These are phyloP conservation scores for Sideroxylon spinosum DNA, from an alignment of 179 eudicot species.

Conservation along the genomic window DNA sequence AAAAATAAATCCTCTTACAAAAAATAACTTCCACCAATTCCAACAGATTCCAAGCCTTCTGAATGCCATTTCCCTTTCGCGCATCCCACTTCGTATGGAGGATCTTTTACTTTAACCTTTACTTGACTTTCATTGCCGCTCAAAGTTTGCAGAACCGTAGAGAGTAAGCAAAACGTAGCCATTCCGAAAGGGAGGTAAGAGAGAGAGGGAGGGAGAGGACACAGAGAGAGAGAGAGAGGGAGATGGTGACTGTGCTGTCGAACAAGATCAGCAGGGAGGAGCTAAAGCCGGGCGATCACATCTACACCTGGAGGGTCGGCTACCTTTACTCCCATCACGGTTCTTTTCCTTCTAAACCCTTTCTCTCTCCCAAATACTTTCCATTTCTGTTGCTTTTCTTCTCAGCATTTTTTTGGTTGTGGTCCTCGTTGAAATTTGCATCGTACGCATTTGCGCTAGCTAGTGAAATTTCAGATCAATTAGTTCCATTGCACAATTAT, in stretches of 20 bases:
- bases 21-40: too few species aligned
- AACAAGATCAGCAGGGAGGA: conserved; percentile 20
- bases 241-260: conserved; percentile 18
- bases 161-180: not conserved
- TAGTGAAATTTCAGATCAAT: not conserved
- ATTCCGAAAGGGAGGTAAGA: not conserved
- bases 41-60: too few species aligned
- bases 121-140: too few species aligned
- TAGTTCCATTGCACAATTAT: not conserved
- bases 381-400: not conserved
- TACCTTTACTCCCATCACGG: conserved; percentile 23
- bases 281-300: conserved; percentile 22
- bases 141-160: not conserved
- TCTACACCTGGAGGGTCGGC: conserved; percentile 23
- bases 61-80: too few species aligned
- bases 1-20: too few species aligned
- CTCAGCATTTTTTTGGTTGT: not conserved
- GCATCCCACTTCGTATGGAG: too few species aligned
- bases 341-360: not conserved
- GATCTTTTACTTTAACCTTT: too few species aligned
- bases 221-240: not conserved
- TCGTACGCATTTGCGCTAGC: not conserved
- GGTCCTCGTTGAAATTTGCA: not conserved
- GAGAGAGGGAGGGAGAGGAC: not conserved
- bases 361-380: too few species aligned